Percentiles rank a stretch among this genome's conserved stretches.
Evolutionary conservation across 2,329 filamentous ascomycete genomes (phyloP).

Genomic region (Thielaviopsis euricoi): DNA sequence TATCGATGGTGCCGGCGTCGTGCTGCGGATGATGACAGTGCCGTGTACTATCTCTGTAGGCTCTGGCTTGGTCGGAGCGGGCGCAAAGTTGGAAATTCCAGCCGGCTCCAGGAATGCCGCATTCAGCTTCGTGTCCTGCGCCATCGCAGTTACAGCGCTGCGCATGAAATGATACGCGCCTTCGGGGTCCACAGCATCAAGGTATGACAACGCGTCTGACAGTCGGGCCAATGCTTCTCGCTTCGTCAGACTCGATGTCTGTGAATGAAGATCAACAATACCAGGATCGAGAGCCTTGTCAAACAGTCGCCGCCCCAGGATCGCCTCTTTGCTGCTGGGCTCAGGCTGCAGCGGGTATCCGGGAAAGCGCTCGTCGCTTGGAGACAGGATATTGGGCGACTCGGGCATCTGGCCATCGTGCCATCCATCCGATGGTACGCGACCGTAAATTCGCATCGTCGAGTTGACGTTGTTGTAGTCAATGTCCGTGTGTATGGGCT

Average conservation of each 20-base stretch:
- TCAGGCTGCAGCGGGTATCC: slow-evolving; percentile 29
- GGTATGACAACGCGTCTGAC: slow-evolving; percentile 67
- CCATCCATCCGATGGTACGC: slow-evolving; percentile 58
- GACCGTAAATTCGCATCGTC: slow-evolving; percentile 78
- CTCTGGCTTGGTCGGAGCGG: background rate
- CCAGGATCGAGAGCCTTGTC: slow-evolving; percentile 66
- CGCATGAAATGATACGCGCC: slow-evolving; percentile 75
- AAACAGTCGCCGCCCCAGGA: slow-evolving; percentile 68
- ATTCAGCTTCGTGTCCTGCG: slow-evolving; percentile 50
- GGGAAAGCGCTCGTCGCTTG: slow-evolving; percentile 49
- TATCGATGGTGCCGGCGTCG: background rate
- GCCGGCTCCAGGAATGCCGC: slow-evolving; percentile 26
- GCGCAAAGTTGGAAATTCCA: slow-evolving; percentile 9
- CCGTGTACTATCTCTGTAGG: slow-evolving; percentile 27
- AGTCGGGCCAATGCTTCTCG: slow-evolving; percentile 70
- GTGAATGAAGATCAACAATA: slow-evolving; percentile 73
- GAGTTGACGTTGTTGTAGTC: slow-evolving; percentile 89
- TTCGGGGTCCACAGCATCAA: slow-evolving; percentile 81
- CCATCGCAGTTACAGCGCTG: slow-evolving; percentile 56
- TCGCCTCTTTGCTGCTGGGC: slow-evolving; percentile 59
- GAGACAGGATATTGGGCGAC: slow-evolving; percentile 22
- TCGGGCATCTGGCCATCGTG: slow-evolving; percentile 14
- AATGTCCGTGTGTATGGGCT: slow-evolving; percentile 70
- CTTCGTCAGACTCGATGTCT: slow-evolving; percentile 49
- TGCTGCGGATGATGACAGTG: slow-evolving; percentile 33